A percentile compares a stretch with the other conserved stretches of the same genome.
These are phyloP conservation scores for Russula abietina DNA, from an alignment of 768 basidiomycete species.

Conservation along the genomic window DNA sequence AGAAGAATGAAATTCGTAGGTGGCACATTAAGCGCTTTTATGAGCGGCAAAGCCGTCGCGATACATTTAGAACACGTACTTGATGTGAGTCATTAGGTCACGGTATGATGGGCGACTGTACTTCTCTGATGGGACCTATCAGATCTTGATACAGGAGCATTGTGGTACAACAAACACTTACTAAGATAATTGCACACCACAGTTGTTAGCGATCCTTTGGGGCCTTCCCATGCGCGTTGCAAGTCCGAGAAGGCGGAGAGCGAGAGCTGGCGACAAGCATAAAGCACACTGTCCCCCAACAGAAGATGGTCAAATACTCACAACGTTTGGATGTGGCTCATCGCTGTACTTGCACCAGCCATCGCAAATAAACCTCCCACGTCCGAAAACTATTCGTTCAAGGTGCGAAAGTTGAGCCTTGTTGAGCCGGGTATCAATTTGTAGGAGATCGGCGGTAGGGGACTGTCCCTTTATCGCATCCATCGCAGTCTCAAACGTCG, in stretches of 20 bases:
- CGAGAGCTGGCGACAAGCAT: conserved; percentile 14
- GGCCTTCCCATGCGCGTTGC: conserved; percentile 26
- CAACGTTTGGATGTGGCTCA: conserved; percentile 9
- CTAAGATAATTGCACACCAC: conserved; percentile 21
- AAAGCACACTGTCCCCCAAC: neutral
- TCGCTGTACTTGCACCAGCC: conserved; percentile 24
- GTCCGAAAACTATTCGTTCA: conserved; percentile 5
- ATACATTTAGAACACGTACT: conserved; percentile 10
- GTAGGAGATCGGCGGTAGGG: neutral
- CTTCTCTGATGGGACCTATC: conserved; percentile 8
- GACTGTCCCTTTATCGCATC: neutral
- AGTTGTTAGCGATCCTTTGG: conserved; percentile 26
- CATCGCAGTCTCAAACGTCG: neutral
- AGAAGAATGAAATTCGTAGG: neutral
- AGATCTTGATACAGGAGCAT: neutral
- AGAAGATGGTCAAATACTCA: neutral
- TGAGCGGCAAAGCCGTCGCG: neutral
- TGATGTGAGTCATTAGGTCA: conserved; percentile 18
- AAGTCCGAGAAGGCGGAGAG: conserved; percentile 27
- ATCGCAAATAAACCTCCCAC: conserved; percentile 19
- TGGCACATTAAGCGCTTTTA: neutral
- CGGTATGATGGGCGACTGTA: conserved; percentile 4
- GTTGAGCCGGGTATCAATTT: neutral
- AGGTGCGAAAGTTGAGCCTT: no score
- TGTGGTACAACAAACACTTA: neutral